A percentile compares a stretch with the other conserved stretches of the same genome.
Conservation (phyloP, 1,139 yeast species). For the Yamadazyma oceani region DNA sequence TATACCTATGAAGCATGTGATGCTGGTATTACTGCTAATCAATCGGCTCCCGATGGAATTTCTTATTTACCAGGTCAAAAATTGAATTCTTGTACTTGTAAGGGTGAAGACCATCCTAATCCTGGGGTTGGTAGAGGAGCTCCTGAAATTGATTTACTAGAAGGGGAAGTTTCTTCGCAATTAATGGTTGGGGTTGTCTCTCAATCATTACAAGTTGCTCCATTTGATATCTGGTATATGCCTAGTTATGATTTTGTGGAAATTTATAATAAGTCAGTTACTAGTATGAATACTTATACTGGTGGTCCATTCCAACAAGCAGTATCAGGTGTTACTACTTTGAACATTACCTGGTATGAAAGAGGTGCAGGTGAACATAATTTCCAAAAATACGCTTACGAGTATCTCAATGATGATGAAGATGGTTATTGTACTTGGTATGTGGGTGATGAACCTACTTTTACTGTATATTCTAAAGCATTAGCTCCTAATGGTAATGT, state of each 20-base stretch:
- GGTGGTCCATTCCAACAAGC: slow-evolving; percentile 92
- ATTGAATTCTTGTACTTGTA: slow-evolving; percentile 67
- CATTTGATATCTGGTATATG: slow-evolving; percentile 81
- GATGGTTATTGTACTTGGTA: slow-evolving; percentile 82
- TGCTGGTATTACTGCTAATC: slow-evolving; percentile 89
- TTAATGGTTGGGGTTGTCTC: slow-evolving; percentile 65
- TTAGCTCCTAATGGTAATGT: slow-evolving; percentile 82
- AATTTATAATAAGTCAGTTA: slow-evolving; percentile 57
- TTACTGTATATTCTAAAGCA: slow-evolving; percentile 60
- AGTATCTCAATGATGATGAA: slow-evolving; percentile 65
- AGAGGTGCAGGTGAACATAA: slow-evolving; percentile 42
- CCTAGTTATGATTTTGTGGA: slow-evolving; percentile 76
- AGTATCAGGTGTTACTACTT: slow-evolving; percentile 67
- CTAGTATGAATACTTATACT: slow-evolving; percentile 71
- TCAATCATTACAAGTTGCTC: slow-evolving; percentile 82
- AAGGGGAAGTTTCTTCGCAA: slow-evolving; percentile 62
- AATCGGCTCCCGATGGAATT: slow-evolving; percentile 78
- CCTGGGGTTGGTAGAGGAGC: slow-evolving; percentile 83
- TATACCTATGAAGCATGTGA: slow-evolving; percentile 81
- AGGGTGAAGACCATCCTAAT: slow-evolving; percentile 77
- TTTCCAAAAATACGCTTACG: slow-evolving; percentile 77
- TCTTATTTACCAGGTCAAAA: slow-evolving; percentile 79
- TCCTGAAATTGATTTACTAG: slow-evolving; percentile 84
- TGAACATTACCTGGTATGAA: slow-evolving; percentile 78
- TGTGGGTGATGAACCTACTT: slow-evolving; percentile 68